phyloP scores from a whole-genome alignment of 208 protist species.

The Leishmania mexicana region DNA sequence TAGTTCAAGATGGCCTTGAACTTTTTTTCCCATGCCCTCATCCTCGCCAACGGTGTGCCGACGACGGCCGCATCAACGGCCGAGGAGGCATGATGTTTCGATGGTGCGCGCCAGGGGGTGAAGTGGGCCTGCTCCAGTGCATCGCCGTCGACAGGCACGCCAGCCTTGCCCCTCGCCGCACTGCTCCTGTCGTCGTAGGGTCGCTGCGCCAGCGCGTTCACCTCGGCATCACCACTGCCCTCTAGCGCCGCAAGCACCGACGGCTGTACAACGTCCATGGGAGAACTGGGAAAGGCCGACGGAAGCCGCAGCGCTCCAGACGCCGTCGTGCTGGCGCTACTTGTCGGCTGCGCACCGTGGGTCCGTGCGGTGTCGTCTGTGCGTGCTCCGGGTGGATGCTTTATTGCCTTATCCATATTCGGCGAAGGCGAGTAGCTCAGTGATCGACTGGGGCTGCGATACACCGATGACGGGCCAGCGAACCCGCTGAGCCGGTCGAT shows the following conservation, averaged over 20 bases:
- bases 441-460: constrained; percentile 27
- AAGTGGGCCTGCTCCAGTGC: neutral
- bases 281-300: neutral
- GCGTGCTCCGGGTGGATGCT: neutral
- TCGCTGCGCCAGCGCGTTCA: neutral
- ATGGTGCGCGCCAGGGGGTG: neutral
- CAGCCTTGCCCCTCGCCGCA: neutral
- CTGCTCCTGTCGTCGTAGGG: neutral
- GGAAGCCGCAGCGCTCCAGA: neutral
- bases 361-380: neutral
- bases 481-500: neutral
- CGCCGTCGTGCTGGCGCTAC: neutral
- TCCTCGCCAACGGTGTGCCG: constrained; percentile 5
- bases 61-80: neutral
- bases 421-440: constrained; percentile 29
- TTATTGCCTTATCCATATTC: constrained; percentile 1
- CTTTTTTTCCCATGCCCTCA: constrained; percentile 28
- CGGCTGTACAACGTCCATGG: constrained; percentile 20
- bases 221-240: neutral
- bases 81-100: neutral
- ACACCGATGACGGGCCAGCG: neutral
- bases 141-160: neutral
- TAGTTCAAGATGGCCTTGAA: constrained; percentile 24
- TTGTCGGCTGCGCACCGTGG: neutral
- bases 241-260: constrained; percentile 8